phyloP scores from a whole-genome alignment of 768 basidiomycete genomes.

The Xerocomus spinulosus region DNA sequence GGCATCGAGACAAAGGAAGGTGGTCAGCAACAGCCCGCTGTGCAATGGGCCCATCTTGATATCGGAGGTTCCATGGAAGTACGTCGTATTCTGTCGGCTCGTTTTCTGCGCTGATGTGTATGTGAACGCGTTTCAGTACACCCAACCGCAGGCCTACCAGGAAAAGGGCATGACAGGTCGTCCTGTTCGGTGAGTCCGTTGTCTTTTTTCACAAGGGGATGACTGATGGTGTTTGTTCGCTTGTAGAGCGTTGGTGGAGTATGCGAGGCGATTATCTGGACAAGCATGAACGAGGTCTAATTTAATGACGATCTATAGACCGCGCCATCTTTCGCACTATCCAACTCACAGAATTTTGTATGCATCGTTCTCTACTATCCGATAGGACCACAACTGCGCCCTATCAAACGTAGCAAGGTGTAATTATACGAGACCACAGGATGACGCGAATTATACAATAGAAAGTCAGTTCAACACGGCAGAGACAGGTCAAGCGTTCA shows the following conservation, averaged over 20 bases:
- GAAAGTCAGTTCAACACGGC: too few relatives aligned
- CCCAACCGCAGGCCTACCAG: slow-evolving; percentile 54
- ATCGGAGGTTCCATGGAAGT: slow-evolving; percentile 79
- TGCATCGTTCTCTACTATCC: too few relatives aligned
- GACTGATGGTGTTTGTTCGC: background rate
- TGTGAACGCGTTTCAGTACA: slow-evolving; percentile 33
- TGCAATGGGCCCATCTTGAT: slow-evolving; percentile 87
- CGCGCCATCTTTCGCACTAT: too few relatives aligned
- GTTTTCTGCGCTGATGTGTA: background rate
- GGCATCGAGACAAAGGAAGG: slow-evolving; percentile 64
- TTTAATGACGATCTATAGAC: background rate
- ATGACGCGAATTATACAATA: too few relatives aligned
- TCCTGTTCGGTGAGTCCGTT: slow-evolving; percentile 58
- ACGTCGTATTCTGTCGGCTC: slow-evolving; percentile 18
- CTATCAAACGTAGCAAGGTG: too few relatives aligned
- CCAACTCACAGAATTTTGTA: too few relatives aligned
- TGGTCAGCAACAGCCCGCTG: slow-evolving; percentile 41
- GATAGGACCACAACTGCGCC: too few relatives aligned
- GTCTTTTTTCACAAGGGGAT: background rate
- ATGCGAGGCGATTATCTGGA: slow-evolving; percentile 24
- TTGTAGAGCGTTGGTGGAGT: slow-evolving; percentile 32
- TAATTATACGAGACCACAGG: too few relatives aligned
- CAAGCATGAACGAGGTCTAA: slow-evolving; percentile 9
- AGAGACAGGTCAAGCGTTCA: too few relatives aligned
- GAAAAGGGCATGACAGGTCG: slow-evolving; percentile 78